A percentile compares a stretch with the other conserved stretches of the same genome.
Evolutionary conservation across 75 land plant genomes (phyloP).

Genomic region (Ceratopteris richardii): DNA sequence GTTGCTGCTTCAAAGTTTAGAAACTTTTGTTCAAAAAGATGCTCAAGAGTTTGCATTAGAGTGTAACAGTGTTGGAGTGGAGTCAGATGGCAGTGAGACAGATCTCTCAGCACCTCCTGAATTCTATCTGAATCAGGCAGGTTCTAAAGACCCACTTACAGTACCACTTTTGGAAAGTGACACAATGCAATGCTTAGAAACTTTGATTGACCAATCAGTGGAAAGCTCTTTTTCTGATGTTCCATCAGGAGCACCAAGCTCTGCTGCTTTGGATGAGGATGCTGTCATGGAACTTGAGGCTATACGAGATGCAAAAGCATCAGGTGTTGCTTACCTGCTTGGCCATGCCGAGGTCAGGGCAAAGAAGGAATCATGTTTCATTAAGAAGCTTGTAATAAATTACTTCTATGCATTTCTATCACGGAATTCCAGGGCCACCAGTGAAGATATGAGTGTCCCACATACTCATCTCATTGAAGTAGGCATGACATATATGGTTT

Average conservation of each 20-base stretch:
- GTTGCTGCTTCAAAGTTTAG: conserved; percentile 78
- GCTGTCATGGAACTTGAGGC: conserved; percentile 61
- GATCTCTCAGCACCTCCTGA: background rate
- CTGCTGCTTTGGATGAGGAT: conserved; percentile 23
- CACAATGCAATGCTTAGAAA: background rate
- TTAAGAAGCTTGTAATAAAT: conserved; percentile 79
- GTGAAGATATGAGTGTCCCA: conserved; percentile 75
- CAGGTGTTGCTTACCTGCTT: conserved; percentile 84
- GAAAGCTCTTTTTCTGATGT: conserved; percentile 20
- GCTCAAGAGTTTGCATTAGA: conserved; percentile 72
- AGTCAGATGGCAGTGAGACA: conserved; percentile 38
- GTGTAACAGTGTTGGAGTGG: conserved; percentile 44
- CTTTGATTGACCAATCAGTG: conserved; percentile 25
- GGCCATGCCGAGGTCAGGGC: conserved; percentile 90
- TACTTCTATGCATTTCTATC: conserved; percentile 88
- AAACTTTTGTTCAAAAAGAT: conserved; percentile 70
- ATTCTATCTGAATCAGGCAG: background rate
- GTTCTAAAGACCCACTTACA: background rate
- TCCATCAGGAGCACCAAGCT: conserved; percentile 36
- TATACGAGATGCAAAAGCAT: conserved; percentile 64
- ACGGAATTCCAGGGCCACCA: conserved; percentile 74
- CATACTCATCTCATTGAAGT: conserved; percentile 81
- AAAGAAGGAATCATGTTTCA: conserved; percentile 77
- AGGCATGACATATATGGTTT: conserved; percentile 93
- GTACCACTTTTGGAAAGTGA: background rate